Evolutionary conservation across 768 basidiomycete genomes (phyloP).

Genomic region (Hygrophorus russula): DNA sequence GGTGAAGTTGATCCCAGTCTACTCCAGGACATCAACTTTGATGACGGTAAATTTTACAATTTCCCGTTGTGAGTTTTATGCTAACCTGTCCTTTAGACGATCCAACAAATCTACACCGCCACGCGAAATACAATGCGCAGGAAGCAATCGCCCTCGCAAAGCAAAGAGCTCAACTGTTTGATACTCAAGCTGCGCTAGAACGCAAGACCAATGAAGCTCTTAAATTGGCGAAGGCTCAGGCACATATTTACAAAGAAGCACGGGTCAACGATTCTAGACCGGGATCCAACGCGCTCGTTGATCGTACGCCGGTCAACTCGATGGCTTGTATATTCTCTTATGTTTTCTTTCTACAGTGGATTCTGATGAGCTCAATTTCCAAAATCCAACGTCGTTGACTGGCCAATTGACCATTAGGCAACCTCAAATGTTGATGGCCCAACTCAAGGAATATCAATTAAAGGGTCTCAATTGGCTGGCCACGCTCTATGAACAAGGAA

Average conservation of each 20-base stretch:
- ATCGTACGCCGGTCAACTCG: constrained; percentile 38
- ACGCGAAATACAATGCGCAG: constrained; percentile 83
- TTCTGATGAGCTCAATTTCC: constrained; percentile 97
- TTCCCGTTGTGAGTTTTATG: constrained; percentile 2
- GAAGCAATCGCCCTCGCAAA: constrained; percentile 75
- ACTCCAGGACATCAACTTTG: constrained; percentile 78
- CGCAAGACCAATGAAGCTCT: constrained; percentile 73
- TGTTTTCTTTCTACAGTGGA: constrained; percentile 45
- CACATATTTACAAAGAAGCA: constrained; percentile 31
- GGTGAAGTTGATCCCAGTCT: constrained; percentile 38
- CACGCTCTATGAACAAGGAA: constrained; percentile 96
- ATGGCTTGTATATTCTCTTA: constrained; percentile 1
- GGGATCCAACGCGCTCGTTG: constrained; percentile 44
- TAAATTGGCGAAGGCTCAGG: constrained; percentile 49
- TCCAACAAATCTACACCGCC: constrained; percentile 71
- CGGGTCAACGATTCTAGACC: constrained; percentile 23
- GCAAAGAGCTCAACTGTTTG: constrained; percentile 76
- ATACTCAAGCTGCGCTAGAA: constrained; percentile 69
- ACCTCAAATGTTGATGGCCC: constrained; percentile 92
- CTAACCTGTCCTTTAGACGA: constrained; percentile 47
- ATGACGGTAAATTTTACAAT: constrained; percentile 56
- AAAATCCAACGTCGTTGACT: constrained; percentile 87
- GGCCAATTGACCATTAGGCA: constrained; percentile 81
- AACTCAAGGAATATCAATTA: constrained; percentile 95
- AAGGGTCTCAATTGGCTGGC: constrained; percentile 98